Evolutionary conservation across 257 asterid species (phyloP), one percentile per base, ranked within the genome.

Genomic region (Salvia rosmarinus): DNA sequence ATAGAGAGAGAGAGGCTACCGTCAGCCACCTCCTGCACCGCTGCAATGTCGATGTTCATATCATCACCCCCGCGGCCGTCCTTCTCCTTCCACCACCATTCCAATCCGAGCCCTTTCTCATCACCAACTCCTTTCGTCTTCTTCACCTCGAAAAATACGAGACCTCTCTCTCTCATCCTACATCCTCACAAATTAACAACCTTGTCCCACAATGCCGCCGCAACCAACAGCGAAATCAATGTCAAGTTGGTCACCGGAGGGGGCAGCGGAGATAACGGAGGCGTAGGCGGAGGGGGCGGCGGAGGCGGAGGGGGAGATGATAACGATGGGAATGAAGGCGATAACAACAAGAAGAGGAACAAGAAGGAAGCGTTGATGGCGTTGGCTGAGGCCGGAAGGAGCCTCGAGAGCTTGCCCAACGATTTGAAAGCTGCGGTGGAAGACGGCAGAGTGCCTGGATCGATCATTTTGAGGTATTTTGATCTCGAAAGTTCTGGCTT

Each of bases 391-490:
- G 91, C 85, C 2, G 89, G 90, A 71, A 85, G 96, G 89, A 76
- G 85, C 37, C 56, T 94, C 42, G 98, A 94, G 78, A 84, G 96
- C 76, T 76, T 94, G 81, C 99, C 99, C 0, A 83, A 77, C 78
- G 99, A 94, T 77, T 82, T 94, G 85, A 83, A 67, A 75, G 95
- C 93, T 3, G 99, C 99, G 34, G 79, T 91, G 0, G 83, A 78
- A 63, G 89, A 82, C 61, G 98, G 98, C 46, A 85, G 83, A 40
- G 83, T 91, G 20, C 91, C 99, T 4, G 96, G 88, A 55, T 79
- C 93, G 63, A 83, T 94, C 42, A 73, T 91, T 40, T 56, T 64
- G 81, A 83, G 83, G 76, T 94, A 74, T 54, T 81, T 94, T 19
- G 92, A 89, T 76, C 87, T 94, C 30, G 96, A 94, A 37, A 92